Percentiles rank a stretch among this genome's conserved stretches.
Conservation (phyloP, 495 filamentous ascomycete genomes). For the Xylaria bambusicola region DNA sequence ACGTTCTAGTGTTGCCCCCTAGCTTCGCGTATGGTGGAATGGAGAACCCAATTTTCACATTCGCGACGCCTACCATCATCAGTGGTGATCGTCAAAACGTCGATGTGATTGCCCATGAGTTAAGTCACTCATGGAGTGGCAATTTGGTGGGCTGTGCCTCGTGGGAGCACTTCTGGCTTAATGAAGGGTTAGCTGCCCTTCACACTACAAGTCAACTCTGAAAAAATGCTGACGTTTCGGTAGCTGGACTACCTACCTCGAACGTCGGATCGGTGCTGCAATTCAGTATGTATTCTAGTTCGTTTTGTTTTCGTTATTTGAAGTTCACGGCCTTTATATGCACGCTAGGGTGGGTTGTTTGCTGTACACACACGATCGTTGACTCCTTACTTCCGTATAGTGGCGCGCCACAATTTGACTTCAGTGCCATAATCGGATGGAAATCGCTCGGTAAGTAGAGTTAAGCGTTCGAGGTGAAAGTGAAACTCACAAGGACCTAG, state of each 20-base stretch:
- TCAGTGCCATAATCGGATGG: constrained; percentile 89
- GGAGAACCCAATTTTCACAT: constrained; percentile 95
- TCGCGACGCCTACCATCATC: constrained; percentile 90
- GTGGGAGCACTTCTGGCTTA: constrained; percentile 85
- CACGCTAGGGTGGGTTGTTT: no score
- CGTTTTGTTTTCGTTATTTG: neutral
- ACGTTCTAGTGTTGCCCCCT: constrained; percentile 84
- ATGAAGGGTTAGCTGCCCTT: neutral
- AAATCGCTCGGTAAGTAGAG: constrained; percentile 53
- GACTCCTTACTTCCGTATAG: neutral
- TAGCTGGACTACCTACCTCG: constrained; percentile 93
- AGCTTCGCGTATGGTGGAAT: constrained; percentile 90
- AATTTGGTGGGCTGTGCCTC: constrained; percentile 88
- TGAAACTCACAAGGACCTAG: constrained; percentile 37
- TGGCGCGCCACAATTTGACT: constrained; percentile 82
- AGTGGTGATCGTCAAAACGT: constrained; percentile 90
- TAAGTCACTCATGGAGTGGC: constrained; percentile 89
- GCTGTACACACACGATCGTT: neutral
- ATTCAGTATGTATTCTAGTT: constrained; percentile 51
- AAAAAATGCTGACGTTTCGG: constrained; percentile 33
- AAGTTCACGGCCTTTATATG: neutral
- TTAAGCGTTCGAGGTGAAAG: constrained; percentile 24
- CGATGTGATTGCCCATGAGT: constrained; percentile 95
- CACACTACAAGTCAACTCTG: neutral
- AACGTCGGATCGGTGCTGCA: constrained; percentile 69